phyloP scores from a whole-genome alignment of 2,329 filamentous ascomycete genomes.

The Penicillium corylophilum region DNA sequence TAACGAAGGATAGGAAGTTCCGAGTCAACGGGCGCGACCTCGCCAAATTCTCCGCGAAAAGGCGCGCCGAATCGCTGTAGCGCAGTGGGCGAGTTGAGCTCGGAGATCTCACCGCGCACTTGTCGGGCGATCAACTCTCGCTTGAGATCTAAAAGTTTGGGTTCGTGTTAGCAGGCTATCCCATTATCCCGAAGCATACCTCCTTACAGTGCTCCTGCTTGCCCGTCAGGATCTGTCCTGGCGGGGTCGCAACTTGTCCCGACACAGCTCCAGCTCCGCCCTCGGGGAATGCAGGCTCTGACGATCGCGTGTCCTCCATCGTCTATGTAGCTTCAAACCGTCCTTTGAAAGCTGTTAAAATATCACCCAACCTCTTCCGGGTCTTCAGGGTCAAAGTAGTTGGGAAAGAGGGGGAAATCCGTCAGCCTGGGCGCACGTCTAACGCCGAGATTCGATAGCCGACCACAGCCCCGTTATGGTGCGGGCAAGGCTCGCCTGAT shows the following conservation, averaged over 20 bases:
- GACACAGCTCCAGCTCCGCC: slow-evolving; percentile 12
- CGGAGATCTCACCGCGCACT: slow-evolving; percentile 83
- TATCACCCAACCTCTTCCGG: background rate
- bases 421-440: slow-evolving; percentile 32
- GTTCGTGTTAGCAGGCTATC: background rate
- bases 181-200: background rate
- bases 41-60: slow-evolving; percentile 87
- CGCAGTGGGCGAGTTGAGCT: slow-evolving; percentile 92
- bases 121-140: slow-evolving; percentile 89
- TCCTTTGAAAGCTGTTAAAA: background rate
- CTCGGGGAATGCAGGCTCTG: slow-evolving; percentile 14
- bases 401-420: slow-evolving; percentile 20
- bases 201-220: slow-evolving; percentile 94
- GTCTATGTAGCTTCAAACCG: slow-evolving; percentile 1
- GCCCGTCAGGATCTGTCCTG: slow-evolving; percentile 72
- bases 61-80: slow-evolving; percentile 93
- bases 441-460: slow-evolving; percentile 19
- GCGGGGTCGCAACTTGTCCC: slow-evolving; percentile 35
- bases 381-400: background rate
- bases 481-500: background rate
- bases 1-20: slow-evolving; percentile 91
- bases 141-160: slow-evolving; percentile 75
- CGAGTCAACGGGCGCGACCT: slow-evolving; percentile 89
- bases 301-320: slow-evolving; percentile 7
- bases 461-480: slow-evolving; percentile 4